Conservation (phyloP, 495 filamentous ascomycete species). For the Entonaema liquescens region DNA sequence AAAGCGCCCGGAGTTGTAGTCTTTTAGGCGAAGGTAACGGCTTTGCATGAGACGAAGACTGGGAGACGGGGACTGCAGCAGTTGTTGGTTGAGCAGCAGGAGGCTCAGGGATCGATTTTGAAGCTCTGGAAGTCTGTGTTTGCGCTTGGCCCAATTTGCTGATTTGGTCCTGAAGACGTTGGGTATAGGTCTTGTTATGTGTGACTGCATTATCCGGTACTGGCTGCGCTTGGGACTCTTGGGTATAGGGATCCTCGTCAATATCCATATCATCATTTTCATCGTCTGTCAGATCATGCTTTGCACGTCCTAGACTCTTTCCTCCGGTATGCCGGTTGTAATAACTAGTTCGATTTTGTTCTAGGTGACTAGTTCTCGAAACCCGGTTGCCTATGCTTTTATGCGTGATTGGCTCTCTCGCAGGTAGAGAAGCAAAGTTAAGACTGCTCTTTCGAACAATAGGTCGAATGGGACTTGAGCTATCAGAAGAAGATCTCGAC, state of each 20-base stretch:
- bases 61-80: slow-evolving; percentile 54
- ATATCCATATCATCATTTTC: slow-evolving; percentile 66
- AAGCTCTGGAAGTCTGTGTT: slow-evolving; percentile 64
- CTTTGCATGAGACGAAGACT: slow-evolving; percentile 59
- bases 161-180: slow-evolving; percentile 90
- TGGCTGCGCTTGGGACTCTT: slow-evolving; percentile 45
- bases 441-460: slow-evolving; percentile 88
- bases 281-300: slow-evolving; percentile 53
- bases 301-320: slow-evolving; percentile 62
- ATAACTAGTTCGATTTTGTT: slow-evolving; percentile 70
- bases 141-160: slow-evolving; percentile 89
- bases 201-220: slow-evolving; percentile 47
- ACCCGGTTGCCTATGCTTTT: slow-evolving; percentile 77
- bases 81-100: slow-evolving; percentile 45
- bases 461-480: slow-evolving; percentile 59
- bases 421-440: slow-evolving; percentile 89
- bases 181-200: slow-evolving; percentile 90
- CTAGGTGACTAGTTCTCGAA: slow-evolving; percentile 82
- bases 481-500: slow-evolving; percentile 58
- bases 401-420: slow-evolving; percentile 84
- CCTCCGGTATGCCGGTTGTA: slow-evolving; percentile 70
- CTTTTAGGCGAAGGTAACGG: slow-evolving; percentile 46
- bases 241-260: slow-evolving; percentile 60
- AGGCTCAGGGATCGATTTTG: slow-evolving; percentile 72
- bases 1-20: slow-evolving; percentile 60